Evolutionary conservation across 306 rosid species (phyloP).

Genomic region (Luffa acutangula): DNA sequence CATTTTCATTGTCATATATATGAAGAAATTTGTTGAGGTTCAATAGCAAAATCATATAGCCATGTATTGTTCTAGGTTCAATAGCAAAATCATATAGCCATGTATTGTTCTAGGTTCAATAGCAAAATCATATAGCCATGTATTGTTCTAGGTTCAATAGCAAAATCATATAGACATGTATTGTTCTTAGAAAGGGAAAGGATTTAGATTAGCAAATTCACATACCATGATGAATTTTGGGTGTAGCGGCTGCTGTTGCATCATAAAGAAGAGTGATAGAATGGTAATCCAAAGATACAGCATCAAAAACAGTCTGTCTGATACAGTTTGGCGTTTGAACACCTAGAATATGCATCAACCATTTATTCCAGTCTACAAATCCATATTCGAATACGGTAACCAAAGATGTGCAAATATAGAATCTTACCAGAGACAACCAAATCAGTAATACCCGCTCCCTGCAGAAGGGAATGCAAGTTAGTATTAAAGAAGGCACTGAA

Average conservation of each 20-base stretch:
- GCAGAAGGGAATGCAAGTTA: constrained; percentile 68
- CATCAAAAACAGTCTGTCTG: constrained; percentile 85
- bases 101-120: background rate
- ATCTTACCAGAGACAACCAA: constrained; percentile 59
- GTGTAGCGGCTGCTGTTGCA: constrained; percentile 87
- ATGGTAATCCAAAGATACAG: constrained; percentile 68
- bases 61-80: background rate
- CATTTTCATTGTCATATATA: background rate
- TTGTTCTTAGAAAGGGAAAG: background rate
- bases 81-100: background rate
- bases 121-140: background rate
- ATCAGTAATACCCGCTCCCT: constrained; percentile 41
- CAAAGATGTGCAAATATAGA: background rate
- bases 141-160: background rate
- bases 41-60: background rate
- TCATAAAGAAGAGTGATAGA: constrained; percentile 61
- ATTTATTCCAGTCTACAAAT: background rate
- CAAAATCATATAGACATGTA: background rate
- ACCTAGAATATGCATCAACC: constrained; percentile 26
- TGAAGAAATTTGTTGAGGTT: background rate
- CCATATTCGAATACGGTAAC: background rate
- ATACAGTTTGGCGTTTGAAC: constrained; percentile 97
- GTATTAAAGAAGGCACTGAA: constrained; percentile 90
- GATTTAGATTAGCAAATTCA: background rate
- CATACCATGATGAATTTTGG: constrained; percentile 59